These are phyloP conservation scores for Suhomyces wounanorum DNA, from an alignment of 1,139 yeast species.

Conservation along the genomic window DNA sequence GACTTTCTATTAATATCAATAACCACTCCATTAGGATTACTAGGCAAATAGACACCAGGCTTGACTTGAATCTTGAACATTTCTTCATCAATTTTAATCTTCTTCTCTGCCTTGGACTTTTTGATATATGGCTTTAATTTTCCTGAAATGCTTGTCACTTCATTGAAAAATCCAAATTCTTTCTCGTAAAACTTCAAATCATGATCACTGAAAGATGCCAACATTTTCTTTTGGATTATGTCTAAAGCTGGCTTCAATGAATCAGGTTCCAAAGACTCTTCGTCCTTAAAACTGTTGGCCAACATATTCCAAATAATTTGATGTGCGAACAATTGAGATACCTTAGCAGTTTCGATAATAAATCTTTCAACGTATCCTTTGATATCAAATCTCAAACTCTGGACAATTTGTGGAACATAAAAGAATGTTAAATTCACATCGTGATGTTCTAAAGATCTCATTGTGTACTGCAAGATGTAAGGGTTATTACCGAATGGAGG, in stretches of 20 bases:
- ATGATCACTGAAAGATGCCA: conserved; percentile 55
- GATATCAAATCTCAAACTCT: conserved; percentile 77
- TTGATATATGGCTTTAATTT: conserved; percentile 91
- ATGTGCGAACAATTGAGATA: conserved; percentile 90
- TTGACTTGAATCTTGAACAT: conserved; percentile 78
- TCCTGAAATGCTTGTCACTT: conserved; percentile 91
- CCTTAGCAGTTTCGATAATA: conserved; percentile 89
- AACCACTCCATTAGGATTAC: conserved; percentile 95
- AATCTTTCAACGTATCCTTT: conserved; percentile 86
- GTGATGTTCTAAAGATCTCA: conserved; percentile 86
- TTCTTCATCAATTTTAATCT: conserved; percentile 93
- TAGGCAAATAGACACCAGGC: conserved; percentile 89
- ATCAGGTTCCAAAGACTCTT: conserved; percentile 80
- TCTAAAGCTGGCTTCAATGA: conserved; percentile 82
- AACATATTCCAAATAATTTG: conserved; percentile 98
- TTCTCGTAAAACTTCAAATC: conserved; percentile 72
- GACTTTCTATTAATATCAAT: conserved; percentile 89
- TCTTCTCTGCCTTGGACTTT: conserved; percentile 94
- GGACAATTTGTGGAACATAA: conserved; percentile 98
- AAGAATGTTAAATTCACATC: conserved; percentile 90
- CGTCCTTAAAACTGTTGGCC: conserved; percentile 91
- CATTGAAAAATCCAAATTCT: conserved; percentile 88
- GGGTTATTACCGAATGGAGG: conserved; percentile 75
- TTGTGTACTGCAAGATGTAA: conserved; percentile 76
- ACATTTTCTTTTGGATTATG: conserved; percentile 68